Evolutionary conservation across 768 basidiomycete genomes (phyloP).

Genomic region (Leccinum ochraceum): DNA sequence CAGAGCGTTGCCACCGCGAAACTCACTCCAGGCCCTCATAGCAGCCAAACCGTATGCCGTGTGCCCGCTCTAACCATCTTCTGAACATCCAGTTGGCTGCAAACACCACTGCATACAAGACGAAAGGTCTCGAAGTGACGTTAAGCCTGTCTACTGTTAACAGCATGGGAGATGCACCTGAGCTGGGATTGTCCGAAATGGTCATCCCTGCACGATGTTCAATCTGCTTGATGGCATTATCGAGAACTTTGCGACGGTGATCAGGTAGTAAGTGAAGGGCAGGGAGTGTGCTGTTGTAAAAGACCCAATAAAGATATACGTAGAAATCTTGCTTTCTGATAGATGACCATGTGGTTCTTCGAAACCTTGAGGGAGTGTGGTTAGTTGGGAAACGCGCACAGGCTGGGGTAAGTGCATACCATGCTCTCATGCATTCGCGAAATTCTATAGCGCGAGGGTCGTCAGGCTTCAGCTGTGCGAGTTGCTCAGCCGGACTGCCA

Average conservation of each 20-base stretch:
- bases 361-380: slow-evolving; percentile 51
- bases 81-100: slow-evolving; percentile 50
- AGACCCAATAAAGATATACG: slow-evolving; percentile 83
- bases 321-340: slow-evolving; percentile 63
- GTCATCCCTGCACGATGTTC: slow-evolving; percentile 71
- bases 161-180: slow-evolving; percentile 53
- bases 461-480: slow-evolving; percentile 54
- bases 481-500: slow-evolving; percentile 60
- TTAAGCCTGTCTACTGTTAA: slow-evolving; percentile 79
- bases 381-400: slow-evolving; percentile 1
- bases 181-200: slow-evolving; percentile 61
- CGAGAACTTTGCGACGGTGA: slow-evolving; percentile 50
- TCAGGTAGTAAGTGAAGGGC: slow-evolving; percentile 47
- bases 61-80: slow-evolving; percentile 42
- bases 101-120: slow-evolving; percentile 58
- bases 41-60: slow-evolving; percentile 44
- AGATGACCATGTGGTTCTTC: slow-evolving; percentile 69
- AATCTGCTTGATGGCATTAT: slow-evolving; percentile 59
- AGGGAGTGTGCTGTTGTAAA: slow-evolving; percentile 69
- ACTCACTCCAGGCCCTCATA: slow-evolving; percentile 73
- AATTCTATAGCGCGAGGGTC: slow-evolving; percentile 78
- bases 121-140: slow-evolving; percentile 66
- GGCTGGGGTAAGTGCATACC: slow-evolving; percentile 28
- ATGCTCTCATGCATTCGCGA: slow-evolving; percentile 63
- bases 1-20: background rate